Evolutionary conservation across 495 filamentous ascomycete species (phyloP).

Genomic region (Neurospora pannonica): DNA sequence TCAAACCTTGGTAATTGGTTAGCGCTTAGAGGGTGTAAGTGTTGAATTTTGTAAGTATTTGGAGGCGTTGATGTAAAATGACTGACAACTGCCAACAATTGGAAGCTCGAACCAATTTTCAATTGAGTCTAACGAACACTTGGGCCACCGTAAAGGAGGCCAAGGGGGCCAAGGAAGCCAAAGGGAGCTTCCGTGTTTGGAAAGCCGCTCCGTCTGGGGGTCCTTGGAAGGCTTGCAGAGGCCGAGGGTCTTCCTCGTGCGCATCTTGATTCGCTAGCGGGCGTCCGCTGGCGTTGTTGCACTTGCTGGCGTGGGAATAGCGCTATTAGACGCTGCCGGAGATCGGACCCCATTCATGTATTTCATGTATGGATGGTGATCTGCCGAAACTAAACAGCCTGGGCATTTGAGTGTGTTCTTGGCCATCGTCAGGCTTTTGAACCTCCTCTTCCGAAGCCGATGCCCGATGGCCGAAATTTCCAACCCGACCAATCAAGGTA

Average conservation of each 20-base stretch:
- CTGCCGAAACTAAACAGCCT: background rate
- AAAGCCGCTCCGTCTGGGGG: background rate
- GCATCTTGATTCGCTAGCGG: background rate
- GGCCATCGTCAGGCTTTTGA: background rate
- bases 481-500: background rate
- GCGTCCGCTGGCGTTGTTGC: background rate
- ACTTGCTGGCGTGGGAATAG: background rate
- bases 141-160: background rate
- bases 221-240: background rate
- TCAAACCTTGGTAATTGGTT: too few relatives aligned
- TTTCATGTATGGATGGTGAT: background rate
- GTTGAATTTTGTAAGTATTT: too few relatives aligned
- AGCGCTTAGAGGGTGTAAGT: too few relatives aligned
- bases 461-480: background rate
- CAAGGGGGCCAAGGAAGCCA: background rate
- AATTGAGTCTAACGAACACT: too few relatives aligned
- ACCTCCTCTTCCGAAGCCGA: background rate
- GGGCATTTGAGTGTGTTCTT: background rate
- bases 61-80: too few relatives aligned
- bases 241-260: background rate
- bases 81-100: too few relatives aligned
- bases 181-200: background rate
- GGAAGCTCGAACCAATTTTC: too few relatives aligned
- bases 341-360: background rate
- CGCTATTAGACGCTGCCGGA: background rate